Conservation (phyloP, 106 monocot genomes). For the Dioscorea zingiberensis region DNA sequence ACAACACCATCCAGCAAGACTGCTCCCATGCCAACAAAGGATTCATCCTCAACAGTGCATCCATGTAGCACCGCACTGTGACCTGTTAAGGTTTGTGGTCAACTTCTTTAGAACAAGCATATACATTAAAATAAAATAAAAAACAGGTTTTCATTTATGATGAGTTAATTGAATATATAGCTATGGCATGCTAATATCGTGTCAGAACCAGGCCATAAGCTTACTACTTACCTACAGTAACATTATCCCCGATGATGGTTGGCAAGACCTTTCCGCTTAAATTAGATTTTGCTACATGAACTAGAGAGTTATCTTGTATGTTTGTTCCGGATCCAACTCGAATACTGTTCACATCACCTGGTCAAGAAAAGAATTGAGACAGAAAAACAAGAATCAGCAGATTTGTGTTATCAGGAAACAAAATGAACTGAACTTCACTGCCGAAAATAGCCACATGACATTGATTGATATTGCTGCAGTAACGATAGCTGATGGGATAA, state of each 20-base stretch:
- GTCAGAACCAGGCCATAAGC: too few relatives aligned
- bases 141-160: too few relatives aligned
- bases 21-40: constrained; percentile 95
- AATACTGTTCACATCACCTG: constrained; percentile 88
- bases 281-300: constrained; percentile 92
- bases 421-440: too few relatives aligned
- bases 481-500: too few relatives aligned
- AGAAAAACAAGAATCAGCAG: background rate
- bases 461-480: too few relatives aligned
- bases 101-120: too few relatives aligned
- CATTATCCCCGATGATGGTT: constrained; percentile 95
- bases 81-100: constrained; percentile 30
- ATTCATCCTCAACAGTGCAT: constrained; percentile 90
- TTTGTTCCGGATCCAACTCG: constrained; percentile 82
- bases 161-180: too few relatives aligned
- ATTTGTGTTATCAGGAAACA: background rate
- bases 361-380: background rate
- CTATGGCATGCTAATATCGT: too few relatives aligned
- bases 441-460: too few relatives aligned
- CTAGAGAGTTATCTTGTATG: constrained; percentile 93
- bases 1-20: constrained; percentile 86
- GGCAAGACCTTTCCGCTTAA: constrained; percentile 89
- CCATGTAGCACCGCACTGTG: constrained; percentile 95
- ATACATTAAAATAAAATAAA: too few relatives aligned
- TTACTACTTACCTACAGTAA: constrained; percentile 71